Evolutionary conservation across 805 yeast species (phyloP).

Genomic region (Osmozyma mogii): DNA sequence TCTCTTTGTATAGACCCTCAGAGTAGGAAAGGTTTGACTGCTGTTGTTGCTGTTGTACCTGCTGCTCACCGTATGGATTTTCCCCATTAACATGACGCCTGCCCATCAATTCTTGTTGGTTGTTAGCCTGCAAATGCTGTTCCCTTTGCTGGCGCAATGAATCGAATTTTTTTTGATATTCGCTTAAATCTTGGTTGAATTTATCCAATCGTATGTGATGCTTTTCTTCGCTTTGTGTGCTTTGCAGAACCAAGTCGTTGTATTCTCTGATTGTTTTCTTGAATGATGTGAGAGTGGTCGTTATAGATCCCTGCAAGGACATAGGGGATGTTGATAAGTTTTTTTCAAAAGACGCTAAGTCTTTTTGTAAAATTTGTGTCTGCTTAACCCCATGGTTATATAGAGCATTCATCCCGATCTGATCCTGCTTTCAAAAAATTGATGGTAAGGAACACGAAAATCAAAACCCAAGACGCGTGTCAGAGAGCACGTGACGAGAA

Average conservation of each 20-base stretch:
- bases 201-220: slow-evolving; percentile 45
- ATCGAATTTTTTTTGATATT: slow-evolving; percentile 43
- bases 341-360: slow-evolving; percentile 57
- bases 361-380: slow-evolving; percentile 62
- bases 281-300: slow-evolving; percentile 73
- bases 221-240: slow-evolving; percentile 45
- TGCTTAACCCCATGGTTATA: slow-evolving; percentile 89
- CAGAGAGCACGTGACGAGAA: no score
- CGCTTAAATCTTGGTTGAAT: slow-evolving; percentile 42
- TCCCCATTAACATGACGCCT: slow-evolving; percentile 37
- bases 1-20: slow-evolving; percentile 67
- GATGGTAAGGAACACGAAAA: no score
- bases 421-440: no score
- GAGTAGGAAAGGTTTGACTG: slow-evolving; percentile 31
- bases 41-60: slow-evolving; percentile 18
- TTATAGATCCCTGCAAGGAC: slow-evolving; percentile 67
- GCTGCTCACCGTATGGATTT: slow-evolving; percentile 40
- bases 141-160: slow-evolving; percentile 51
- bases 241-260: slow-evolving; percentile 50
- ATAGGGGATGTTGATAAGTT: slow-evolving; percentile 64
- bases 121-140: slow-evolving; percentile 36
- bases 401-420: slow-evolving; percentile 77
- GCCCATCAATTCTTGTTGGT: slow-evolving; percentile 49
- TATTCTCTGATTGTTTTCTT: slow-evolving; percentile 70
- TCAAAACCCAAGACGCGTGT: no score